Base-by-base conservation (phyloP, 1,284 basidiomycete genomes). In the Jaminaea rosea region DNA sequence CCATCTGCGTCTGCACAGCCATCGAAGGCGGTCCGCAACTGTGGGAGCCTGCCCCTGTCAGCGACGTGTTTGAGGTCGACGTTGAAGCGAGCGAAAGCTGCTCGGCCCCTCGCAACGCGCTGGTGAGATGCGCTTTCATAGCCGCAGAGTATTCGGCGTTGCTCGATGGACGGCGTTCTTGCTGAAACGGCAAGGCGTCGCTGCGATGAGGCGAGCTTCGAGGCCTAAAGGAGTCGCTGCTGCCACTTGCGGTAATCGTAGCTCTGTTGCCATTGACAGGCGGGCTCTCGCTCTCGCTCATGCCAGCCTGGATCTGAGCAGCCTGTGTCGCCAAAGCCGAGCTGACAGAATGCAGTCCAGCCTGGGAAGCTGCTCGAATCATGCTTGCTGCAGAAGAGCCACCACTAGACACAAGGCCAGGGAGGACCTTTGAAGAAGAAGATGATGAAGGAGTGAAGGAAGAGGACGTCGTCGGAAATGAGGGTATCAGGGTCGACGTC, bases 1-100 rank as follows among this genome's bases (percentile, higher is more conserved):
- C 53, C 53, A 66, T 59, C 37, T 62, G 58, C 4, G 52, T 44
- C 27, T 58, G 44, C 2, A 53, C 55, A 23, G 52, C 29, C 29
- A n/a, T n/a, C n/a, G n/a, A 31, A 31, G 15, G 29, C 29, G 8
- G 29, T 15, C 8, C 15, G 8, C 29, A 31, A 8, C 9, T 31
- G 8, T 8, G 29, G 9, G 29, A 8, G 9, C 15, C 29, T 31
- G 29, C 15, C 29, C 9, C 29, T 31, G 29, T 31, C 9, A 31
- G 29, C 9, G 29, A 31, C 15, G n/a, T n/a, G n/a, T n/a, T n/a
- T n/a, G n/a, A n/a, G n/a, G n/a, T n/a, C n/a, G n/a, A n/a, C 15
- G 29, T 8, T 31, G 29, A 15, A 8, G 29, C 8, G 8, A 15
- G 15, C 9, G 29, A 31, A 8, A 31, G 8, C 15, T 31, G 29